Conservation (phyloP, 2,329 filamentous ascomycete genomes). For the Aspergillus sp. region DNA sequence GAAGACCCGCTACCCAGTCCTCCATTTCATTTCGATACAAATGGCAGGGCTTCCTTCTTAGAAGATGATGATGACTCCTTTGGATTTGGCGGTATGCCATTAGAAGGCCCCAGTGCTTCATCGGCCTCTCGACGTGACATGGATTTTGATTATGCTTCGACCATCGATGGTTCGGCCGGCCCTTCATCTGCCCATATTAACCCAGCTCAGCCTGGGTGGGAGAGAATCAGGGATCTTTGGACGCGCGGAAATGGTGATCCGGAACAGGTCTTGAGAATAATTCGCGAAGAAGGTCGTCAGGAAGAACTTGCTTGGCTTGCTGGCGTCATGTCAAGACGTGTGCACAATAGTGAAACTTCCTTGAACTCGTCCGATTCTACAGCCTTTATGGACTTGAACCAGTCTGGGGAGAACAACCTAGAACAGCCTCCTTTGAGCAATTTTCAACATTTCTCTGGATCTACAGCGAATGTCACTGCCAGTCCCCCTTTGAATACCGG, state of each 20-base stretch:
- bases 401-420: neutral
- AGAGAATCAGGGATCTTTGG: conserved; percentile 54
- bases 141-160: conserved; percentile 6
- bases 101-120: conserved; percentile 1
- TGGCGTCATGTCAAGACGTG: conserved; percentile 43
- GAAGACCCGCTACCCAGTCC: conserved; percentile 3
- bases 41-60: neutral
- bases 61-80: neutral
- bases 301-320: conserved; percentile 59
- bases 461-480: too few species aligned
- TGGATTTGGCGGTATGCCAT: neutral
- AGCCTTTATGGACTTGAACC: neutral
- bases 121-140: conserved; percentile 1
- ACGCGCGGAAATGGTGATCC: conserved; percentile 57
- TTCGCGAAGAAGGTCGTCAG: conserved; percentile 56
- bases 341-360: conserved; percentile 6
- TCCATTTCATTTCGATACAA: conserved; percentile 8
- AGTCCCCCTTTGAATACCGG: conserved; percentile 2
- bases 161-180: conserved; percentile 2
- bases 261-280: conserved; percentile 55
- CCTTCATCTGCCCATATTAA: conserved; percentile 7
- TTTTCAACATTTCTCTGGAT: neutral
- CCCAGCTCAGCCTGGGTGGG: conserved; percentile 24
- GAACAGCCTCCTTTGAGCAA: neutral
- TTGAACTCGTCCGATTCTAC: neutral